A percentile compares a stretch with the other conserved stretches of the same genome.
Conservation (phyloP, 2,329 filamentous ascomycete species). For the Didymella exigua region DNA sequence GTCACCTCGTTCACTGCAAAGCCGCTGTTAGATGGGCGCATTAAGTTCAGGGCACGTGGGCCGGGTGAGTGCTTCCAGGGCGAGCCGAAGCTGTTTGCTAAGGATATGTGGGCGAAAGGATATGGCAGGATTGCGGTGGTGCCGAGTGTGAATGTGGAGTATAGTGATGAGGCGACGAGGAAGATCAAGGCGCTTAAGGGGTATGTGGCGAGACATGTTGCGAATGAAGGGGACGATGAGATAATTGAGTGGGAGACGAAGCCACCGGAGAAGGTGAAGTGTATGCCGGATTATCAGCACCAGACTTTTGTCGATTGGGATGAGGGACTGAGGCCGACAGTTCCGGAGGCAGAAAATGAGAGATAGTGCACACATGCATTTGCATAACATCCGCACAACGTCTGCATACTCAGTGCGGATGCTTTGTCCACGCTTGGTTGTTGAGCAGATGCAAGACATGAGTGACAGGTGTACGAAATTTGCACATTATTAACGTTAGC, state of each 20-base stretch:
- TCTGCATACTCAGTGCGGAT: too few species aligned
- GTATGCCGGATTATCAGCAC: constrained; percentile 48
- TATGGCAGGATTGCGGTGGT: constrained; percentile 61
- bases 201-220: constrained; percentile 50
- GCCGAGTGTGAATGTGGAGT: constrained; percentile 62
- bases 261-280: constrained; percentile 57
- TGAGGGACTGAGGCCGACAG: constrained; percentile 10
- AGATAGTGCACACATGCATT: too few species aligned
- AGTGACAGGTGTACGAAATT: too few species aligned
- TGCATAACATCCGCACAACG: too few species aligned
- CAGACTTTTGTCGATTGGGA: constrained; percentile 22
- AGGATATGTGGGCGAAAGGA: constrained; percentile 56
- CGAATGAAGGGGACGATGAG: constrained; percentile 36
- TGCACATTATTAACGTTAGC: too few species aligned
- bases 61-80: constrained; percentile 59
- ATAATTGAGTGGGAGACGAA: constrained; percentile 52
- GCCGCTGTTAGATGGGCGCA: constrained; percentile 53
- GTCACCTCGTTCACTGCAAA: constrained; percentile 56
- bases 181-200: constrained; percentile 60
- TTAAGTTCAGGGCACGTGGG: constrained; percentile 54
- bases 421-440: too few species aligned
- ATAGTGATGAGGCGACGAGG: constrained; percentile 54
- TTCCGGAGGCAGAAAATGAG: too few species aligned
- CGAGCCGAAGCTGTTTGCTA: constrained; percentile 63
- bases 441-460: too few species aligned